Evolutionary conservation across 495 filamentous ascomycete species (phyloP).

Genomic region (Penicillium crystallinum): DNA sequence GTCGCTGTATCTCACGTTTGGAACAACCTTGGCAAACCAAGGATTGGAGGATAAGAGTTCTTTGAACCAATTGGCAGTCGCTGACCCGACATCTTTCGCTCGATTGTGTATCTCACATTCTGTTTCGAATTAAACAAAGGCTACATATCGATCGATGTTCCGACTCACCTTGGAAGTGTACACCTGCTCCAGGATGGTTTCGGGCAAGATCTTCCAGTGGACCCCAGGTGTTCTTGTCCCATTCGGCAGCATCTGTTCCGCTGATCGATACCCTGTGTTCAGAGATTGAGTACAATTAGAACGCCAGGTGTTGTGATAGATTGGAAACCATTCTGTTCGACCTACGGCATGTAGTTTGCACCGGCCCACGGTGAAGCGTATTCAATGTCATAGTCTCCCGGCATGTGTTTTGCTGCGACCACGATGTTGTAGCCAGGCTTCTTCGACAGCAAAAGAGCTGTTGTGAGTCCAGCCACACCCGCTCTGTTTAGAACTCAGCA

Average conservation of each 20-base stretch:
- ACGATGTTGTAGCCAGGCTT: conserved; percentile 9
- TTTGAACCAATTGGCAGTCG: conserved; percentile 44
- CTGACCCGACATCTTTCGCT: conserved; percentile 43
- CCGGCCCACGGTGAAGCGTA: conserved; percentile 91
- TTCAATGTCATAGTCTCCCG: conserved; percentile 89
- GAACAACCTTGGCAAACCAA: conserved; percentile 70
- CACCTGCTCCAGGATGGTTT: conserved; percentile 70
- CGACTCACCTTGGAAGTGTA: conserved; percentile 66
- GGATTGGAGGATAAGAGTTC: conserved; percentile 58
- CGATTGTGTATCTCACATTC: conserved; percentile 46
- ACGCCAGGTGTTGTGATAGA: no score
- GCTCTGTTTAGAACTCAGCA: conserved; percentile 48
- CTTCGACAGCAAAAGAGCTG: conserved; percentile 69
- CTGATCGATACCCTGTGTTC: neutral
- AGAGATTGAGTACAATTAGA: no score
- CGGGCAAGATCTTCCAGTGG: conserved; percentile 52
- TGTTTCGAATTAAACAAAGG: conserved; percentile 30
- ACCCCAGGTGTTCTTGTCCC: conserved; percentile 59
- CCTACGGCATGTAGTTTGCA: conserved; percentile 76
- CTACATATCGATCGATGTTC: conserved; percentile 10
- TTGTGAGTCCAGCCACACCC: conserved; percentile 78
- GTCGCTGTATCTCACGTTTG: conserved; percentile 43
- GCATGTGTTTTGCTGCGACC: conserved; percentile 59
- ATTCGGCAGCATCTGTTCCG: conserved; percentile 20
- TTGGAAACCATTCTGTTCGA: neutral